Conservation (phyloP, 2,329 filamentous ascomycete genomes). For the Elsinoe arachidis region DNA sequence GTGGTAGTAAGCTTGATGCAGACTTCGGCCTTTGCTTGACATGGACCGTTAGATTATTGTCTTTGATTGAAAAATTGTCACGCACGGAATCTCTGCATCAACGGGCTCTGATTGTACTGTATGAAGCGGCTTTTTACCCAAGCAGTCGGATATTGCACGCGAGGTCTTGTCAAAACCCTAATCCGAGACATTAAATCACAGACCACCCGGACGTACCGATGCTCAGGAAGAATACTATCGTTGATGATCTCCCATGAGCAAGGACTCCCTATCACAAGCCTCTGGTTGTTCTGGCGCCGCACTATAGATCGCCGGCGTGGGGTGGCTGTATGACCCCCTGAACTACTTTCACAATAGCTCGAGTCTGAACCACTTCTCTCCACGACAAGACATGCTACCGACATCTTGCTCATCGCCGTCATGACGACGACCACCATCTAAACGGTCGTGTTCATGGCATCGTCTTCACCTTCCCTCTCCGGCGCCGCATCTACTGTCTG, state of each 20-base stretch:
- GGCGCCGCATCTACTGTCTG: constrained; percentile 34
- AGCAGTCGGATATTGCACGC: background rate
- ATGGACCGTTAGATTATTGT: background rate
- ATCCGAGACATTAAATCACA: background rate
- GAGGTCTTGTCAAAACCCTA: background rate
- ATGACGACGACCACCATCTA: constrained; percentile 21
- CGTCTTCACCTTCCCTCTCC: constrained; percentile 37
- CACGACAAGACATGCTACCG: background rate
- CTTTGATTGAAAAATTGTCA: constrained; percentile 3
- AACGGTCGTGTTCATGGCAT: constrained; percentile 40
- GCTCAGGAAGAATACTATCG: background rate
- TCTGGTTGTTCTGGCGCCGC: background rate
- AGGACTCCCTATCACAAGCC: background rate
- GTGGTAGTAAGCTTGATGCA: too few relatives aligned
- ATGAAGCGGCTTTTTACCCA: background rate
- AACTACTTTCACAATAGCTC: background rate
- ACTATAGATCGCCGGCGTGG: background rate
- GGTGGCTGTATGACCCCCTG: background rate
- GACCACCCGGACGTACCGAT: background rate
- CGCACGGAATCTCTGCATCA: background rate
- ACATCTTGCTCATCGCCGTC: too few relatives aligned
- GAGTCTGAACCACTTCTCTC: too few relatives aligned
- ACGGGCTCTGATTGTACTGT: background rate
- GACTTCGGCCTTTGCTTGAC: too few relatives aligned
- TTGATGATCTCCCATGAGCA: background rate